Evolutionary conservation across 306 rosid species (phyloP), one percentile per base, ranked within the genome.

Genomic region (Inga leiocalycina): DNA sequence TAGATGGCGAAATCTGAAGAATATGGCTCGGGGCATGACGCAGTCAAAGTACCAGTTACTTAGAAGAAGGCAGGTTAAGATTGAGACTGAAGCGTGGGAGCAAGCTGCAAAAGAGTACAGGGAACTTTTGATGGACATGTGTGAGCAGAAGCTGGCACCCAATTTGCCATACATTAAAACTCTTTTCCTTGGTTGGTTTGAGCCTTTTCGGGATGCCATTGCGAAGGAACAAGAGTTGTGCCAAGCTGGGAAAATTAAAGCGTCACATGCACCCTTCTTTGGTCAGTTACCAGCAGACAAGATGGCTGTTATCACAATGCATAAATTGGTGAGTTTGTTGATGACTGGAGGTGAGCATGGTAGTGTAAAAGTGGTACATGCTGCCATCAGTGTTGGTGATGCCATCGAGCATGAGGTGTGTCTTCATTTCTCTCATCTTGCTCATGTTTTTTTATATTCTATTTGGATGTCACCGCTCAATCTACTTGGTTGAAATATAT

Each of bases 181-280:
- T 2, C 80, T 96, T 77, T 96, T 96, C 79, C 99, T 96, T 35
- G 99, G 99, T 52, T 96, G 98, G 98, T 96, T 94, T 83, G 99
- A 94, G 88, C 98, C 98, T 75, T 73, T 96, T 19, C 83, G 84
- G 61, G 87, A 89, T 44, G 94, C 91, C 82, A 96, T 96, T 81
- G 85, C 45, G 14, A 87, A 89, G 69, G 98, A 96, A 69, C 98
- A 96, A 57, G 94, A 89, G 45, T 66, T 87, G 78, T 89, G 77
- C 80, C 74, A 19, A 17, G 19, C 11, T 3, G 89, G 91, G 88
- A 94, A 85, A 92, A 85, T 80, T 79, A 89, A 8, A 80, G 5
- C 86, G 0, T 65, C 76, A 13, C 89, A 90, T 10, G 94, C 95
- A 1, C 91, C 97, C 0, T 91, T 75, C 87, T 76, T 96, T 75